phyloP scores from a whole-genome alignment of 2,329 filamentous ascomycete genomes.

The Penicillium palitans region DNA sequence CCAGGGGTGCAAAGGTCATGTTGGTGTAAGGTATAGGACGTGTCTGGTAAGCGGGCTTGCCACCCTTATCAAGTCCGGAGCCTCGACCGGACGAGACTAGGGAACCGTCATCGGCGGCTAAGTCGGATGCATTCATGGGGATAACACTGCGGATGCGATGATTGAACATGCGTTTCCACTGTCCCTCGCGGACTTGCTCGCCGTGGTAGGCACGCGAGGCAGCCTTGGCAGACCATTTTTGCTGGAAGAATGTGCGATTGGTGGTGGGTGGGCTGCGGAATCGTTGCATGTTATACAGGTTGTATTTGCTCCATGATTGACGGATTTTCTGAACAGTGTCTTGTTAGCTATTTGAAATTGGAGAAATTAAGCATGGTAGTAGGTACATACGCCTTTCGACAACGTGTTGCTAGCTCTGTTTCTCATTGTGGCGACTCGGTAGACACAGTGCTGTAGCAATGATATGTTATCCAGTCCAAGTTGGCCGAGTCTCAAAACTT shows the following conservation, averaged over 20 bases:
- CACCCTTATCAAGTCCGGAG: constrained; percentile 58
- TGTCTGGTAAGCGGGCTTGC: constrained; percentile 25
- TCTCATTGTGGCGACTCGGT: constrained; percentile 41
- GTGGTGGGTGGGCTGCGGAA: constrained; percentile 48
- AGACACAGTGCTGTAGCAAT: constrained; percentile 16
- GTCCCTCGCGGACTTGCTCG: constrained; percentile 87
- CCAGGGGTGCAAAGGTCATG: constrained; percentile 90
- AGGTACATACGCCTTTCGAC: constrained; percentile 41
- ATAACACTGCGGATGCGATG: constrained; percentile 77
- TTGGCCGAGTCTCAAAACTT: constrained; percentile 36
- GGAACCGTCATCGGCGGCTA: constrained; percentile 79
- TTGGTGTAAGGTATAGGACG: constrained; percentile 81
- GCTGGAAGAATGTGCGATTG: constrained; percentile 82
- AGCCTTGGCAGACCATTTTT: constrained; percentile 94
- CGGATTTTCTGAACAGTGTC: constrained; percentile 70
- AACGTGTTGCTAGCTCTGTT: constrained; percentile 47
- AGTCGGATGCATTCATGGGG: constrained; percentile 76
- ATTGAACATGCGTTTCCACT: constrained; percentile 93
- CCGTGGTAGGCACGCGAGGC: constrained; percentile 85
- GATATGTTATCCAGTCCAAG: constrained; percentile 12
- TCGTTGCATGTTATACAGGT: constrained; percentile 81
- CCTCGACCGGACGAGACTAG: constrained; percentile 81
- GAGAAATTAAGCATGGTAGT: neutral
- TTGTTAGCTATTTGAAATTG: constrained; percentile 9
- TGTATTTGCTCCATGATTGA: constrained; percentile 97